Percentiles rank a stretch among this genome's conserved stretches.
These are phyloP conservation scores for Blastobotrys peoriensis DNA, from an alignment of 805 yeast genomes.

Conservation along the genomic window DNA sequence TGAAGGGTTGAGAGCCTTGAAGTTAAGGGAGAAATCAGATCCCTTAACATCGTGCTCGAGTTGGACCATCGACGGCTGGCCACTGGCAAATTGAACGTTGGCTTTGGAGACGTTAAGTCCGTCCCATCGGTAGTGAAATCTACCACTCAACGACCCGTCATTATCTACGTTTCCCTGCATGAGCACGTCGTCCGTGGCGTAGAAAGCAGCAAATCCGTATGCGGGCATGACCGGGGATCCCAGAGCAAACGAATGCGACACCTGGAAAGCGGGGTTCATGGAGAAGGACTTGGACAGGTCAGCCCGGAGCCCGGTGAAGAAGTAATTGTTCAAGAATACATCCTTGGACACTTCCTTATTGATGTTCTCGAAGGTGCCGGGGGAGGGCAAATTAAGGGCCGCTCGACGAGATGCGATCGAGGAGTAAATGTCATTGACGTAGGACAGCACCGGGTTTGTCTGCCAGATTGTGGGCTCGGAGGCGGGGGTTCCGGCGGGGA, in stretches of 20 bases:
- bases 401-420: conserved; percentile 71
- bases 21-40: conserved; percentile 76
- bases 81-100: conserved; percentile 79
- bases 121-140: conserved; percentile 88
- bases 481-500: conserved; percentile 7
- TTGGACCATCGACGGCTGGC: conserved; percentile 91
- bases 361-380: conserved; percentile 91
- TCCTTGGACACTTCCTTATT: conserved; percentile 92
- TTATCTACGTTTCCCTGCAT: conserved; percentile 90
- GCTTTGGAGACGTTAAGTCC: conserved; percentile 71
- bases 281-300: conserved; percentile 89
- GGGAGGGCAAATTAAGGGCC: conserved; percentile 77
- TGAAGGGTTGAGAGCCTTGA: conserved; percentile 88
- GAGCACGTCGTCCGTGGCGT: conserved; percentile 78
- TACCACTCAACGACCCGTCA: conserved; percentile 77
- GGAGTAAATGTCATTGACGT: conserved; percentile 67
- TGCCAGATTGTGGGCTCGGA: conserved; percentile 49
- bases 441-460: conserved; percentile 75
- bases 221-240: conserved; percentile 85
- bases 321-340: conserved; percentile 82
- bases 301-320: conserved; percentile 93
- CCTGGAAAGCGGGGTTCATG: conserved; percentile 92
- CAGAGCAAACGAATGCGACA: conserved; percentile 84
- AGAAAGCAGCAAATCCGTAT: conserved; percentile 84
- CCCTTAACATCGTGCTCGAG: conserved; percentile 95